Evolutionary conservation across 2,329 filamentous ascomycete genomes (phyloP), one percentile per base, ranked within the genome.

Genomic region (Trichophyton benhamiae): DNA sequence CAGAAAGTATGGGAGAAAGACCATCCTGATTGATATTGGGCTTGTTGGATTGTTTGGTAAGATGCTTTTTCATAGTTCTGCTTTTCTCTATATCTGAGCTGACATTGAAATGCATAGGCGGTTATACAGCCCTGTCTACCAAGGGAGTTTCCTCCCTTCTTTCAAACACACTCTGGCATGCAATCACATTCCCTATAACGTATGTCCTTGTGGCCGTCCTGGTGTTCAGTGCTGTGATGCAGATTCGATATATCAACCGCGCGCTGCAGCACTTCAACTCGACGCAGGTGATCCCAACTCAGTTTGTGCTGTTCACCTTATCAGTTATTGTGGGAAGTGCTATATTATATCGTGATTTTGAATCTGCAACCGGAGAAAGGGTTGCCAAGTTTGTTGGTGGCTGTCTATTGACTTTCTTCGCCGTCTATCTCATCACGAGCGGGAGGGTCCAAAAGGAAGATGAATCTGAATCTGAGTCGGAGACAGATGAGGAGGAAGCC

Each of bases 71-170:
- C 62, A 62, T 20, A 59, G 15, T 17, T 30, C 52, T 65, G 44
- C 33, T 36, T 58, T 27, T 63, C 66, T 64, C 65, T 52, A 3
- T 30, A 17, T 41, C 27, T 58, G 5, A 36, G 20, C 38, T 52
- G 36, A 44, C 20, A 1, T 11, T 57, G n/a, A 48, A 11, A 22
- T 52, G 2, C 15, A 27, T 25, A 91, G 89, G 90, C 66, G 94
- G 91, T 63, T 99, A 96, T 74, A 99, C 94, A n/a, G 94, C 89
- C 9, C 80, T 99, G 4, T 90, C 92, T 1, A 99, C 94, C 33
- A 99, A 99, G 74, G 94, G 94, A 61, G 89, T 99, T 44, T 92
- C 94, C 1, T 97, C 94, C 0, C 86, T 99, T 77, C 81, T 99
- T 20, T 96, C 94, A 0, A 91, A 90, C 58, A 95, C 88, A 0